Evolutionary conservation across 1,284 basidiomycete species (phyloP), one percentile per base, ranked within the genome.

Genomic region (Leccinum subrobustum): DNA sequence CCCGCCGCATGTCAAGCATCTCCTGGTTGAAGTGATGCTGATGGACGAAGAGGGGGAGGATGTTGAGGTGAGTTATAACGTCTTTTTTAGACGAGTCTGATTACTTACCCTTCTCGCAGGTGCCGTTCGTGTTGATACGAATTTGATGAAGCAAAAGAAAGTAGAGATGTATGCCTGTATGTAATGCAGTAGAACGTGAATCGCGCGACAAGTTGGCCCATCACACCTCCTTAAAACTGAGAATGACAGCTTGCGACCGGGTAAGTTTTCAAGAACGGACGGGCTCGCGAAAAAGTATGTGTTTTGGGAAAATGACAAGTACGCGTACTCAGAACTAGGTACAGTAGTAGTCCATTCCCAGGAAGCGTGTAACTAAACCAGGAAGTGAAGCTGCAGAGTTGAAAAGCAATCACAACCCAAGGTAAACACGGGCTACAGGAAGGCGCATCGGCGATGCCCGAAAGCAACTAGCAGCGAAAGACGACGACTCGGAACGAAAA

Each of bases 21-120:
- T 97, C 57, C 82, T 96, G 57, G 91, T 96, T 16, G 97, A 99
- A 78, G 88, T 98, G 59, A 97, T 99, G 94, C 91, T 91, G 37
- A 87, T 86, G 63, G 95, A 98, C 70, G 91, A 92, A 70, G 85
- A 92, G 31, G 94, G 86, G 58, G 96, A 98, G 76, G 91, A 93
- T 67, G 90, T 93, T 16, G 91, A 93, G 79, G 90, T 89, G 69
- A 60, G 73, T 65, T n/a, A 25, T n/a, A 1, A 12, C 51, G 25
- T 50, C 6, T 16, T 27, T 33, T 7, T 20, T 23, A 33, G 11
- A 52, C 8, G 39, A 23, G 27, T 55, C 57, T 31, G 9, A 53
- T 53, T 51, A n/a, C 11, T 58, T 52, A 56, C 51, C 18, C 42
- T 44, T 18, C 48, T 42, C 11, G 0, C 57, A 89, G 87, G 86